A percentile compares a stretch with the other conserved stretches of the same genome.
These are phyloP conservation scores for Raffaelea ambrosiae DNA, from an alignment of 2,329 filamentous ascomycete species.

Conservation along the genomic window DNA sequence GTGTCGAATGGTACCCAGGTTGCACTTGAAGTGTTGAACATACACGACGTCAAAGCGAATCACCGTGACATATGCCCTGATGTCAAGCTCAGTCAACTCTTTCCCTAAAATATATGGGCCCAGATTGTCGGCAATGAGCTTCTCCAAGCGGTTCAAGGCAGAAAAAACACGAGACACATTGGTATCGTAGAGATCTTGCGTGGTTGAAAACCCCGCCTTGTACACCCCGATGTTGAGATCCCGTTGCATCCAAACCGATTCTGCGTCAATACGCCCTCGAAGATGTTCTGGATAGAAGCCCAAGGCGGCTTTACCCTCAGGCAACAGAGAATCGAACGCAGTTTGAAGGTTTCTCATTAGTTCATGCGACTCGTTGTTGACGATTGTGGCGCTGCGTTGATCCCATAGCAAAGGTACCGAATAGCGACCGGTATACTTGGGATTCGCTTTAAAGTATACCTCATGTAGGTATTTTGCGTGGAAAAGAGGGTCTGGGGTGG, in stretches of 20 bases:
- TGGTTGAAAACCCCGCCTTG: slow-evolving; percentile 48
- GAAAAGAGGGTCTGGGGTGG: slow-evolving; percentile 53
- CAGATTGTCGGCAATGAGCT: slow-evolving; percentile 21
- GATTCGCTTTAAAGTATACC: slow-evolving; percentile 53
- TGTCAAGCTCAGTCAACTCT: slow-evolving; percentile 49
- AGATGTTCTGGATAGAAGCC: slow-evolving; percentile 45
- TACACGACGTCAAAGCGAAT: slow-evolving; percentile 55
- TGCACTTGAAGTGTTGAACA: slow-evolving; percentile 60
- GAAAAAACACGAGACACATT: slow-evolving; percentile 47
- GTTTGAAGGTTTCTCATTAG: slow-evolving; percentile 49
- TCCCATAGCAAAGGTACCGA: slow-evolving; percentile 56
- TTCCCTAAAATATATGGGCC: slow-evolving; percentile 48
- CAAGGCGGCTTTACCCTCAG: slow-evolving; percentile 27
- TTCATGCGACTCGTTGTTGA: slow-evolving; percentile 54
- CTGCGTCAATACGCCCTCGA: slow-evolving; percentile 39
- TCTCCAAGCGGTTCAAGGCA: slow-evolving; percentile 51
- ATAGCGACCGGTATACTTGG: slow-evolving; percentile 51
- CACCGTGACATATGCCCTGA: slow-evolving; percentile 47
- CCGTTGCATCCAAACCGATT: slow-evolving; percentile 44
- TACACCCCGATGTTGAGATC: slow-evolving; percentile 54
- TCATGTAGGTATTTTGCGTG: slow-evolving; percentile 50
- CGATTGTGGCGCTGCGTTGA: slow-evolving; percentile 42
- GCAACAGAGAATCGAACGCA: slow-evolving; percentile 42
- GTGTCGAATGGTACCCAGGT: slow-evolving; percentile 50
- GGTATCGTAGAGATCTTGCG: slow-evolving; percentile 46